Evolutionary conservation across 352 stramenopile species (phyloP), one percentile per base, ranked within the genome.

Genomic region (Globisporangium solare): DNA sequence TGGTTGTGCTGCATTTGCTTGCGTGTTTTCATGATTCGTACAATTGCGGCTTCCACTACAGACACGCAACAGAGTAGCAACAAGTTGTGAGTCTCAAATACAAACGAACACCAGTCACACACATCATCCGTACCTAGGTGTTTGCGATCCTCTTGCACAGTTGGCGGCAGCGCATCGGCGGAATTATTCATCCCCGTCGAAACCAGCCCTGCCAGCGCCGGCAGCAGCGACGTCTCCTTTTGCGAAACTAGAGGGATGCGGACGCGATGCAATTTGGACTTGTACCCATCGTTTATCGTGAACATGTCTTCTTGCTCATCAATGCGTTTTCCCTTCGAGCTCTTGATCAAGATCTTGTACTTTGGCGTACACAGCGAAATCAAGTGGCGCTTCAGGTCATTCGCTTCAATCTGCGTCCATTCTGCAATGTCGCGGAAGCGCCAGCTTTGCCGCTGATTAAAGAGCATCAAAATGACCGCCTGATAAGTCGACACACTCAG

Each of bases 311-410:
- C 71, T 35, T 98, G 90, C 35, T 95, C 89, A 22, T 94, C 91
- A 45, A 99, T 98, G 2, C 82, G 90, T 61, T 98, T 98, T 39
- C 96, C 96, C 77, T 98, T 99, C 24, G 91, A 97, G n/a, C 83
- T 88, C 77, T 99, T 99, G 55, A 86, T 71, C 39, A 99, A 73
- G 61, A 99, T 97, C 47, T 94, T 92, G 71, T 98, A 97, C 70
- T 99, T 99, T 2, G 96, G 94, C 14, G 96, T 99, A 64, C 93
- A 98, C 10, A 99, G 76, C 45, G 94, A 99, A 42, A 99, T 97
- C 17, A 99, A 70, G 70, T 99, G 95, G 15, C 96, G 88, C 68
- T 94, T 96, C 18, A 97, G 48, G 58, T 98, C 90, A 39, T 73
- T 79, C 13, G 68, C 57, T 6, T 95, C 83, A 54, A 99, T 98